These are phyloP conservation scores for Dactylis glomerata DNA, from an alignment of 176 grass and related monocot species.

Conservation along the genomic window DNA sequence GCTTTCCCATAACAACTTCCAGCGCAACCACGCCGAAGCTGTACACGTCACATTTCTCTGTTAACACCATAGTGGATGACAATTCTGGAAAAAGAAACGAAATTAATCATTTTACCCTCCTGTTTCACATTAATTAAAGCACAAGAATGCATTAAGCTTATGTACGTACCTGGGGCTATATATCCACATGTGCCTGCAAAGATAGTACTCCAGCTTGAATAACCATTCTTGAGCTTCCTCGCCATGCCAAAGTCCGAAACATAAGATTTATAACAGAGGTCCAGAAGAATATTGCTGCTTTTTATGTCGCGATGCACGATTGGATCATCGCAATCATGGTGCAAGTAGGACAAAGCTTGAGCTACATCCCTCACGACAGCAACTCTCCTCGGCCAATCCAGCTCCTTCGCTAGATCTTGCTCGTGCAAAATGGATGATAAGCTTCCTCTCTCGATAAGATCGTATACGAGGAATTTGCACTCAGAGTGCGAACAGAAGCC, in stretches of 20 bases:
- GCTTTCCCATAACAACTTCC: conserved; percentile 30
- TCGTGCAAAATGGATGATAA: conserved; percentile 15
- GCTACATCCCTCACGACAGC: not conserved
- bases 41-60: conserved; percentile 24
- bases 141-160: not conserved
- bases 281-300: conserved; percentile 29
- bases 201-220: conserved; percentile 28
- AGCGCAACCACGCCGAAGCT: conserved; percentile 17
- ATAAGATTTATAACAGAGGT: conserved; percentile 3
- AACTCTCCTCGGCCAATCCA: conserved; percentile 3
- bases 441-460: conserved; percentile 33
- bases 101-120: not conserved
- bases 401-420: not conserved
- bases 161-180: conserved; percentile 18
- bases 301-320: conserved; percentile 37
- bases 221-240: not conserved
- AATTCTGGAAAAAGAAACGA: not conserved
- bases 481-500: conserved; percentile 19
- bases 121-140: not conserved
- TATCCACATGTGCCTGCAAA: conserved; percentile 37
- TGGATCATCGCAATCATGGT: not conserved
- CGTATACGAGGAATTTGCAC: conserved; percentile 21
- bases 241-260: conserved; percentile 40
- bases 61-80: conserved; percentile 14
- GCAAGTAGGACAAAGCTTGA: conserved; percentile 31